A percentile compares a stretch with the other conserved stretches of the same genome.
Evolutionary conservation across 768 basidiomycete species (phyloP).

Genomic region (Pholiota conissans): DNA sequence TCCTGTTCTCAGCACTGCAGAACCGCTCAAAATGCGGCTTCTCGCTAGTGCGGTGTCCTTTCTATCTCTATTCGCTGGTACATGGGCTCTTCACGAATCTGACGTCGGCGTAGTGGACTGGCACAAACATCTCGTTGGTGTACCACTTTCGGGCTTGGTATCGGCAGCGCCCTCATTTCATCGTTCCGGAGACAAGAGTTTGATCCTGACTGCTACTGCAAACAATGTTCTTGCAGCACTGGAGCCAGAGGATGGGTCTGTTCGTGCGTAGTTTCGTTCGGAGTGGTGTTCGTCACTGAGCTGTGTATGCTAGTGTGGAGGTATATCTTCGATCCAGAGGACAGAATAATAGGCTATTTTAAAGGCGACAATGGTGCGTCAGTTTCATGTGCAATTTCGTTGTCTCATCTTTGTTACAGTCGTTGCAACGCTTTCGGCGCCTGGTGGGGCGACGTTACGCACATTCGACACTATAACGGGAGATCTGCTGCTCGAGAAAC

Average conservation of each 20-base stretch:
- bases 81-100: constrained; percentile 61
- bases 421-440: constrained; percentile 74
- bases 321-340: constrained; percentile 68
- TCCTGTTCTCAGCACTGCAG: no score
- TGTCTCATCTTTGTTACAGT: constrained; percentile 36
- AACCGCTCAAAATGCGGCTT: constrained; percentile 27
- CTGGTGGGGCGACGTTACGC: constrained; percentile 68
- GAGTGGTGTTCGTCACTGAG: constrained; percentile 7
- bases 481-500: constrained; percentile 62
- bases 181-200: constrained; percentile 35
- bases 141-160: constrained; percentile 54
- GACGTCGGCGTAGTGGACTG: constrained; percentile 87
- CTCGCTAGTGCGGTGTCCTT: constrained; percentile 18
- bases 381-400: background rate
- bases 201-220: constrained; percentile 65
- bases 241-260: constrained; percentile 61
- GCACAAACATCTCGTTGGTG: constrained; percentile 77
- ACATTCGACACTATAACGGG: constrained; percentile 67
- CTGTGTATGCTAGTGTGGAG: constrained; percentile 64
- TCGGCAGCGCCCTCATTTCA: constrained; percentile 64
- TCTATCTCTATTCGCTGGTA: constrained; percentile 19
- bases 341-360: constrained; percentile 67
- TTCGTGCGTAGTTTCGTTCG: constrained; percentile 51
- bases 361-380: constrained; percentile 56
- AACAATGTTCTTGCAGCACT: constrained; percentile 82